phyloP scores from a whole-genome alignment of 352 stramenopile genomes.

The Phytophthora capsici region DNA sequence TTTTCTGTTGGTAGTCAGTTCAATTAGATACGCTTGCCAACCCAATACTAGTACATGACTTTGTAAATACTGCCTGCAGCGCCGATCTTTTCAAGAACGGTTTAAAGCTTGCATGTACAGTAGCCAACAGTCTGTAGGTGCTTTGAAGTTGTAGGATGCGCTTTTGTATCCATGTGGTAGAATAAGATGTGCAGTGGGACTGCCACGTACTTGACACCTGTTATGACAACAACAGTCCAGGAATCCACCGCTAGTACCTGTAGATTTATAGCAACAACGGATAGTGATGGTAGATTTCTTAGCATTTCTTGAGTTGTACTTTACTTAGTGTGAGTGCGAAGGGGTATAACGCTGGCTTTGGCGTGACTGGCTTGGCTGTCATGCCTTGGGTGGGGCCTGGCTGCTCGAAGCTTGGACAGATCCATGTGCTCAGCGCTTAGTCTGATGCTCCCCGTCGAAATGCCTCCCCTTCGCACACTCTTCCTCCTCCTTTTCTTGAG shows the following conservation, averaged over 20 bases:
- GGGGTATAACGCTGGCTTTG: conserved; percentile 5
- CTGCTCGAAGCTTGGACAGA: conserved; percentile 4
- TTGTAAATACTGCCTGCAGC: background rate
- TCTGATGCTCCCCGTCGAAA: conserved; percentile 10
- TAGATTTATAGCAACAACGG: background rate
- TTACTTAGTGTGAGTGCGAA: conserved; percentile 21
- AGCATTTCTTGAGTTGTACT: conserved; percentile 31
- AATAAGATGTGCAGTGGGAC: conserved; percentile 35
- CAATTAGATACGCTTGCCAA: background rate
- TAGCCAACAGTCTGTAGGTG: no score
- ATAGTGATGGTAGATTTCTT: conserved; percentile 18
- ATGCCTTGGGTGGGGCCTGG: conserved; percentile 16
- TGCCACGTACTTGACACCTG: conserved; percentile 23
- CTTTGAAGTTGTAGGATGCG: conserved; percentile 5
- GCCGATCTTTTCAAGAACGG: background rate
- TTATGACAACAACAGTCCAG: background rate
- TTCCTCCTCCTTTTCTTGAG: conserved; percentile 20
- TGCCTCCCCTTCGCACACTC: background rate
- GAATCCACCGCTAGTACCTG: background rate
- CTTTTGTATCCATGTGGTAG: conserved; percentile 16
- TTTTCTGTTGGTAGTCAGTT: conserved; percentile 15
- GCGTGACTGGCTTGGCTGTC: conserved; percentile 20
- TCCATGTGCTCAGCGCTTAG: background rate
- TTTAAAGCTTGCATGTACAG: background rate
- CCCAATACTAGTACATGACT: no score